phyloP scores from a whole-genome alignment of 139 green algal species.

The Gonium pectorale region DNA sequence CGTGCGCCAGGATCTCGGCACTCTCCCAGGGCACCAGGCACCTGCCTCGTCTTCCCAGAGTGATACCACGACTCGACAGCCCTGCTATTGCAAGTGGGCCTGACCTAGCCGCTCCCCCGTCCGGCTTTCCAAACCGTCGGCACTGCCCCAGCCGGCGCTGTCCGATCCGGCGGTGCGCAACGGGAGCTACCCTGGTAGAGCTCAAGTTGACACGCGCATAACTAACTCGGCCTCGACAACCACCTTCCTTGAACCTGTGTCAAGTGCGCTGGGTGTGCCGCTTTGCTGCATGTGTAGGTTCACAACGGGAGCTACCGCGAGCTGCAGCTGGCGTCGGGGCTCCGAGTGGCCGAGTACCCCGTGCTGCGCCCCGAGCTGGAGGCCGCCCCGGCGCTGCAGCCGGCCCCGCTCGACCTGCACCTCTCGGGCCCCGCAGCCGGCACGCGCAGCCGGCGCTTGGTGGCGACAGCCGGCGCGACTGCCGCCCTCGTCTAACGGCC shows the following conservation, averaged over 20 bases:
- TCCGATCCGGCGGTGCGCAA: neutral
- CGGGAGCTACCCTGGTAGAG: neutral
- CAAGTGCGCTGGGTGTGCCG: too few species aligned
- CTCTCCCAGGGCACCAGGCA: too few species aligned
- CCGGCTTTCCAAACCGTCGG: neutral
- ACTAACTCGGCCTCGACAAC: neutral
- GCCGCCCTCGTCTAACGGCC: too few species aligned
- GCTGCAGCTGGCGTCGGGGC: neutral
- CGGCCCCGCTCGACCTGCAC: too few species aligned
- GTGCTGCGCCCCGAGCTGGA: conserved; percentile 1
- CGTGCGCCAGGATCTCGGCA: too few species aligned
- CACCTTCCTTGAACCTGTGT: too few species aligned
- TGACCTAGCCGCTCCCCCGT: neutral
- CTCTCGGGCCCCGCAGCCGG: neutral
- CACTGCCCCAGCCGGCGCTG: neutral
- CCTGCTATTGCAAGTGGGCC: too few species aligned
- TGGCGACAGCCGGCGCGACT: too few species aligned
- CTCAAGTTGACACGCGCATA: neutral
- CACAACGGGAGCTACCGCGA: neutral
- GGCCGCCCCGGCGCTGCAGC: neutral
- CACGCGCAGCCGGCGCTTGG: neutral
- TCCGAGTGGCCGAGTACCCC: neutral
- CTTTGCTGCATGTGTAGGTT: too few species aligned
- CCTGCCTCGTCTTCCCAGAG: too few species aligned
- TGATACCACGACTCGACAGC: neutral